Conservation (phyloP, 352 stramenopile genomes). For the Aphanomyces astaci region DNA sequence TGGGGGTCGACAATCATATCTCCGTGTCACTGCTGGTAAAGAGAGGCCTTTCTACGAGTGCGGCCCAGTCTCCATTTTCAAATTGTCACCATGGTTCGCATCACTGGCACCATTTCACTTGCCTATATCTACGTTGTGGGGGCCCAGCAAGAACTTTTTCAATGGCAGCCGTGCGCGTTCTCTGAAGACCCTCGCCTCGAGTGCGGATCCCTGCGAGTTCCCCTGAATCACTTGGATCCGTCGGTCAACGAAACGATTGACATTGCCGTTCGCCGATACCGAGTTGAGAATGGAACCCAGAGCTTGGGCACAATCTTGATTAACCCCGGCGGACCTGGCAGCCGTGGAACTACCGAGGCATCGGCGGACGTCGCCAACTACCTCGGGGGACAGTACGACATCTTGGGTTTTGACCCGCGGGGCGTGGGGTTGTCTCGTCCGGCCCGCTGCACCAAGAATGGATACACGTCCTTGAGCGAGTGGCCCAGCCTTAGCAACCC, state of each 20-base stretch:
- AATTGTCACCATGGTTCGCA: no score
- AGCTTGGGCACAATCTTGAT: constrained; percentile 3
- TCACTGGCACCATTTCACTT: no score
- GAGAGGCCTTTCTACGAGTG: no score
- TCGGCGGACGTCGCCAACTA: not conserved
- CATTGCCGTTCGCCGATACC: constrained; percentile 4
- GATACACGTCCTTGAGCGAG: not conserved
- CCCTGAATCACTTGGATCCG: constrained; percentile 2
- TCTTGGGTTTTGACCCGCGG: constrained; percentile 12
- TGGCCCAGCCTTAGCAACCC: not conserved
- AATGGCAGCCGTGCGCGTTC: not conserved
- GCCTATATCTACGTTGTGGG: no score
- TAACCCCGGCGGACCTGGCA: constrained; percentile 8
- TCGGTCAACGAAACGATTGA: not conserved
- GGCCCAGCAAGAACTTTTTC: no score
- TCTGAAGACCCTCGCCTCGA: not conserved
- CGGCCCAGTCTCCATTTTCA: no score
- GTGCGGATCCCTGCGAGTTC: not conserved
- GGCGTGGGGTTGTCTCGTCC: not conserved
- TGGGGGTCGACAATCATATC: no score
- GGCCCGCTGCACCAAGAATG: not conserved
- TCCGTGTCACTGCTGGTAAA: no score
- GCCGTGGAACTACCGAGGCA: not conserved
- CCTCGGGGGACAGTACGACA: constrained; percentile 1
- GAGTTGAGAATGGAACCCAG: not conserved